These are phyloP conservation scores for Suhomyces panamericanus DNA, from an alignment of 1,139 yeast species.

Conservation along the genomic window DNA sequence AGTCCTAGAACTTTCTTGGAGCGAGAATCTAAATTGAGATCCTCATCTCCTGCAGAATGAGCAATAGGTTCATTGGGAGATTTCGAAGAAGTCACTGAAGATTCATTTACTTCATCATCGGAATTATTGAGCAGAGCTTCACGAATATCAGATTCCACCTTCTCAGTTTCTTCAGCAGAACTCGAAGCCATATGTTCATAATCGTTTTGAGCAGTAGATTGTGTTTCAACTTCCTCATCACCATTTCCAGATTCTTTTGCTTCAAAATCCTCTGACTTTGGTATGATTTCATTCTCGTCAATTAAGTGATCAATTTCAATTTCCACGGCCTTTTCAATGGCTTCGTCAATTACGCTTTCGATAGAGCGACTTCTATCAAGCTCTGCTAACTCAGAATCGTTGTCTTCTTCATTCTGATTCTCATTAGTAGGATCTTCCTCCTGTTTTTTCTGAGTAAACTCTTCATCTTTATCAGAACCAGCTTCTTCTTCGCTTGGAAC, in stretches of 20 bases:
- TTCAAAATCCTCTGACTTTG: neutral
- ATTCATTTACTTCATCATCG: neutral
- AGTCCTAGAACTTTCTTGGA: conserved; percentile 14
- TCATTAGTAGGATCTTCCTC: no score
- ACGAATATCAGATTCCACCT: neutral
- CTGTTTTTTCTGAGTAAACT: no score
- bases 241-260: neutral
- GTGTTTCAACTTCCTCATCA: neutral
- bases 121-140: neutral
- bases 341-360: neutral
- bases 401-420: no score
- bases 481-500: neutral
- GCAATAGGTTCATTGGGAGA: neutral
- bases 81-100: neutral
- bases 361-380: no score
- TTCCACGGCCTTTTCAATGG: neutral
- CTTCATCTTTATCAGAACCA: neutral
- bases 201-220: neutral
- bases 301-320: neutral
- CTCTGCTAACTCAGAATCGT: no score
- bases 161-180: neutral
- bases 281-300: neutral
- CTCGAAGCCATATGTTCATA: neutral
- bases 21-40: conserved; percentile 7
- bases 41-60: conserved; percentile 2